Evolutionary conservation across 2,329 filamentous ascomycete species (phyloP), one percentile per base, ranked within the genome.

Genomic region (Juglanconis sp.): DNA sequence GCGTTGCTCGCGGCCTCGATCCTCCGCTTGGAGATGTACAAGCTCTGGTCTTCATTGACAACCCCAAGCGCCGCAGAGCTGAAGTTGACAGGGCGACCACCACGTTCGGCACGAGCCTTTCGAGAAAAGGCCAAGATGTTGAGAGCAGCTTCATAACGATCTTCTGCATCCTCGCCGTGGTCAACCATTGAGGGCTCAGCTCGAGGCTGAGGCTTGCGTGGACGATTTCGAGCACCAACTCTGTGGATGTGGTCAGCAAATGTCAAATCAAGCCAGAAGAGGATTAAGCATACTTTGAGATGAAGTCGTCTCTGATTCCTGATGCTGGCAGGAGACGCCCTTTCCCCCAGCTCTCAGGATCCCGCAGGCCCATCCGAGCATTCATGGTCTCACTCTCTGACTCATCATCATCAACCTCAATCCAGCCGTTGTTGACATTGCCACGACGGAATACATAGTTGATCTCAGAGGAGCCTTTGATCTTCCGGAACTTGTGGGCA

Each of bases 351-450:
- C 51, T 63, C 11, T 30, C 34, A 32, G 47, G 53, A 30, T 61
- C 61, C 13, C 51, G 54, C 50, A 58, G 44, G 35, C 61, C 80
- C 34, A 73, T 73, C 36, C 85, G 44, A 3, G 15, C 48, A 36
- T 13, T 17, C 36, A 5, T 15, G 35, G n/a, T n/a, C 24, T 11
- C 38, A 32, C 34, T 35, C 15, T 52, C 46, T 17, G 50, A 81
- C 40, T 87, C 82, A 42, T 81, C 74, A 67, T 77, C 79, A 57
- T 87, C 86, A 59, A 92, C 76, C 66, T 92, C 89, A 66, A 92
- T 86, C 68, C 86, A 79, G 44, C 89, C 89, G 62, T 89, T 89
- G 71, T 91, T 91, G 69, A 75, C 79, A 68, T 87, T 81, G 60
- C 90, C 91, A 60, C 91, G 87, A 42, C 73, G 73, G 65, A 84